Evolutionary conservation across 1,139 yeast genomes (phyloP).

Genomic region (Magnusiomyces starmeri): DNA sequence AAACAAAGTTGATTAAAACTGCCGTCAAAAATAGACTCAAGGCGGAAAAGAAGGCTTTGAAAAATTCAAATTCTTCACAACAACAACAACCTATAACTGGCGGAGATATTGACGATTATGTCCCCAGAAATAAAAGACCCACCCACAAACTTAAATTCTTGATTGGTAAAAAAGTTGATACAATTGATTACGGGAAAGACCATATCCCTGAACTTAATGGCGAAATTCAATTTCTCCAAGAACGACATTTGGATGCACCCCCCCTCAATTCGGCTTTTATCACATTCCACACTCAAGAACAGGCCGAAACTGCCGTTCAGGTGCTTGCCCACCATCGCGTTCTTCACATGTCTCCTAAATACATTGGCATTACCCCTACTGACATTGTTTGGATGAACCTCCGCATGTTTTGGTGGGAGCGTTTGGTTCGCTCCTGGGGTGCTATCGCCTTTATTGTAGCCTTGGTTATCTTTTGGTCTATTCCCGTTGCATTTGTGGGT

Average conservation of each 20-base stretch:
- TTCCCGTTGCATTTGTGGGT: constrained; percentile 96
- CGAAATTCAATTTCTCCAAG: constrained; percentile 57
- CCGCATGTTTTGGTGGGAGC: constrained; percentile 80
- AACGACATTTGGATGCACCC: constrained; percentile 37
- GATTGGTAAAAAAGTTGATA: constrained; percentile 78
- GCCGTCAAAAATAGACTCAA: constrained; percentile 57
- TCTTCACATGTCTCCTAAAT: constrained; percentile 53
- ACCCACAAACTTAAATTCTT: constrained; percentile 54
- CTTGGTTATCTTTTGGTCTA: constrained; percentile 77
- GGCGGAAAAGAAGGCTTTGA: constrained; percentile 48
- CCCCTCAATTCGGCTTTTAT: constrained; percentile 63
- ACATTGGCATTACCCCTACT: constrained; percentile 64
- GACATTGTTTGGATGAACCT: constrained; percentile 84
- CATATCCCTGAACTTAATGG: constrained; percentile 60
- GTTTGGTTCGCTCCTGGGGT: constrained; percentile 50
- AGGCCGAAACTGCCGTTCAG: constrained; percentile 86
- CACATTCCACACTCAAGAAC: constrained; percentile 79
- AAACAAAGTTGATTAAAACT: constrained; percentile 49
- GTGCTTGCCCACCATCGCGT: constrained; percentile 60
- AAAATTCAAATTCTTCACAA: constrained; percentile 25
- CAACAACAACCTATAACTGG: constrained; percentile 37
- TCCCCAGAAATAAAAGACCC: constrained; percentile 74
- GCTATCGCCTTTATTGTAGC: constrained; percentile 52
- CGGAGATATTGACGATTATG: constrained; percentile 52
- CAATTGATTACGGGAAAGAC: constrained; percentile 63